phyloP scores from a whole-genome alignment of 169 alveolate species.

The Plasmodium malariae region DNA sequence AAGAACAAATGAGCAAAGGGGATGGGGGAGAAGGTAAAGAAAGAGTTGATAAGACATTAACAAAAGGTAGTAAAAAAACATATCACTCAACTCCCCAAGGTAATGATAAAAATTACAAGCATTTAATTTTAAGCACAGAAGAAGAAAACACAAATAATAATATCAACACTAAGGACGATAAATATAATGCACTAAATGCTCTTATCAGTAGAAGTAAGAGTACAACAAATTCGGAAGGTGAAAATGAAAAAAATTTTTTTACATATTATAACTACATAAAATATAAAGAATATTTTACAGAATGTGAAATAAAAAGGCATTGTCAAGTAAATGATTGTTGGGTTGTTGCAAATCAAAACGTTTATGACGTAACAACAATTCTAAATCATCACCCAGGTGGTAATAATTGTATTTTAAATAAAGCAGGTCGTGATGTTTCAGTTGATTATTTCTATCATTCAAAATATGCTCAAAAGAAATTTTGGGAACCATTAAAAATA shows the following conservation, averaged over 20 bases:
- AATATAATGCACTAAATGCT: neutral
- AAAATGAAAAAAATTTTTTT: neutral
- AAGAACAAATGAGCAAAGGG: too few species aligned
- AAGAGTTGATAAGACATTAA: neutral
- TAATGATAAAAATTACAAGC: too few species aligned
- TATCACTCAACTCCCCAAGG: too few species aligned
- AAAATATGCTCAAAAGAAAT: constrained; percentile 46
- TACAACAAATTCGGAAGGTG: neutral
- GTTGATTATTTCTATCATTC: constrained; percentile 59
- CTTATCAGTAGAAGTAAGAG: constrained; percentile 11
- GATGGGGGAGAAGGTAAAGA: neutral
- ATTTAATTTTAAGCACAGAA: too few species aligned
- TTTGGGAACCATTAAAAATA: constrained; percentile 69
- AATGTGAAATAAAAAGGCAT: constrained; percentile 77
- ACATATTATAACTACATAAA: neutral
- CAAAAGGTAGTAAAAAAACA: neutral
- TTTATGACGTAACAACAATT: constrained; percentile 85
- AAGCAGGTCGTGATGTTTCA: constrained; percentile 48
- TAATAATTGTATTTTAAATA: constrained; percentile 49
- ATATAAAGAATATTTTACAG: constrained; percentile 53
- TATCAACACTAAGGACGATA: neutral
- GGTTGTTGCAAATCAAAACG: constrained; percentile 84
- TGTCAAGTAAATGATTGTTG: constrained; percentile 80
- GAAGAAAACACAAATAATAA: neutral
- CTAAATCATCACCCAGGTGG: constrained; percentile 88